A percentile compares a stretch with the other conserved stretches of the same genome.
phyloP scores from a whole-genome alignment of 1,284 basidiomycete species.

The Irpex sp. region DNA sequence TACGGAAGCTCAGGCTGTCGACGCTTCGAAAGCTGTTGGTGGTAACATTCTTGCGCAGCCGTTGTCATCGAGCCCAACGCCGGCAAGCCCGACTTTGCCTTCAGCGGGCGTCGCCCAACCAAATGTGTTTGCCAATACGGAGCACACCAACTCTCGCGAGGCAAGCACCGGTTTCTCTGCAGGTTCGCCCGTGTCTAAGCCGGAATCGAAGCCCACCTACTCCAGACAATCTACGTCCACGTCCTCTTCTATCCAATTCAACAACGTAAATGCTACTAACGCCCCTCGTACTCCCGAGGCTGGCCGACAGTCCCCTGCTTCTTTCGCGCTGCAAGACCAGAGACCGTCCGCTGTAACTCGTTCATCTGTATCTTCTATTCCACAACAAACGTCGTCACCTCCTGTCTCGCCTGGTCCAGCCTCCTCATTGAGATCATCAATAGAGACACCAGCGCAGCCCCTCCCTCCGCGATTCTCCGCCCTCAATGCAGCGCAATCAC shows the following conservation, averaged over 20 bases:
- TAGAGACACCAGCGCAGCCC: neutral
- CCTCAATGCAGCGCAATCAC: neutral
- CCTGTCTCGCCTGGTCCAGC: slow-evolving; percentile 5
- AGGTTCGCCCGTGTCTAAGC: slow-evolving; percentile 21
- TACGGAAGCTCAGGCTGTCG: neutral
- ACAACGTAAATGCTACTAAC: neutral
- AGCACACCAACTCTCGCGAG: slow-evolving; percentile 9
- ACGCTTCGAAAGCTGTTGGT: neutral
- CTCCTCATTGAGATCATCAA: neutral
- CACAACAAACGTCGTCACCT: slow-evolving; percentile 2
- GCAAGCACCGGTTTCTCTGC: slow-evolving; percentile 21
- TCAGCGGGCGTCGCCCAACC: slow-evolving; percentile 10
- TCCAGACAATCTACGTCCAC: slow-evolving; percentile 12
- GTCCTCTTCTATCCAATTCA: slow-evolving; percentile 6
- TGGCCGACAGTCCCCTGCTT: slow-evolving; percentile 5
- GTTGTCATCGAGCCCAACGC: slow-evolving; percentile 5
- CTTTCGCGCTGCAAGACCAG: neutral
- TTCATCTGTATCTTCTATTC: neutral
- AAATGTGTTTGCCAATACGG: neutral
- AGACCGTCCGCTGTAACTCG: neutral
- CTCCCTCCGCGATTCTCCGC: neutral
- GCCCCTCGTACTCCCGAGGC: neutral
- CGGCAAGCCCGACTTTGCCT: slow-evolving; percentile 18
- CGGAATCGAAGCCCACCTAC: slow-evolving; percentile 33
- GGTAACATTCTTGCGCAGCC: neutral